Conservation (phyloP, 768 basidiomycete genomes). For the Lenzites betulinus region DNA sequence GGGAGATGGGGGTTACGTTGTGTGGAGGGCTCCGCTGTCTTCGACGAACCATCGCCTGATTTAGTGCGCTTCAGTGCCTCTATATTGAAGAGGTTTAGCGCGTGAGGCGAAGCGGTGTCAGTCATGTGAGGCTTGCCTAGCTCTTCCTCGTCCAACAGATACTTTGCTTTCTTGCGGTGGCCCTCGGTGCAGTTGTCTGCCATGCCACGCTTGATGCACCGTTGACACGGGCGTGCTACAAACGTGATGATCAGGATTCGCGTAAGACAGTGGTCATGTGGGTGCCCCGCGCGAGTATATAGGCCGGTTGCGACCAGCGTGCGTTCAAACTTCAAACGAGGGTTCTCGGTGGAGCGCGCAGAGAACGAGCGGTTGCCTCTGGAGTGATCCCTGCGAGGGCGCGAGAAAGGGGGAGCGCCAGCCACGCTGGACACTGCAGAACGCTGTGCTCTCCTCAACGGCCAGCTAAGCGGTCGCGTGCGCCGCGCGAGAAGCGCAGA, state of each 20-base stretch:
- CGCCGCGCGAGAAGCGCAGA: background rate
- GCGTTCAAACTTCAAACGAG: background rate
- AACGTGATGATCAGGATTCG: slow-evolving; percentile 17
- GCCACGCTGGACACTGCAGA: background rate
- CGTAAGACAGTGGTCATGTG: background rate
- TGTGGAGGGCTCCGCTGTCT: slow-evolving; percentile 23
- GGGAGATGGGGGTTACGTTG: slow-evolving; percentile 22
- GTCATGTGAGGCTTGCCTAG: slow-evolving; percentile 57
- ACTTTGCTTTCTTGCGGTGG: slow-evolving; percentile 97
- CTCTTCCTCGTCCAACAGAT: slow-evolving; percentile 92
- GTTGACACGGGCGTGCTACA: slow-evolving; percentile 91
- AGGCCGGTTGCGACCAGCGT: background rate
- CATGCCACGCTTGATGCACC: slow-evolving; percentile 93
- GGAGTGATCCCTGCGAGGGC: too few species aligned
- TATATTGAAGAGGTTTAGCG: slow-evolving; percentile 32
- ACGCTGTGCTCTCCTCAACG: background rate
- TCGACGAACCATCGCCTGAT: slow-evolving; percentile 29
- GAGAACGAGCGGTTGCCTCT: background rate
- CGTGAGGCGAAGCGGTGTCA: slow-evolving; percentile 18
- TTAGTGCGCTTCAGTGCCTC: slow-evolving; percentile 42
- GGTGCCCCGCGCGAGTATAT: background rate
- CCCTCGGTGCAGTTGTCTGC: slow-evolving; percentile 90
- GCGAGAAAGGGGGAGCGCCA: background rate
- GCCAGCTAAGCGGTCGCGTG: background rate
- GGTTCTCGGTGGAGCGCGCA: background rate